These are phyloP conservation scores for Chimonanthus salicifolius DNA, from an alignment of 164 flowering plant species.

Conservation along the genomic window DNA sequence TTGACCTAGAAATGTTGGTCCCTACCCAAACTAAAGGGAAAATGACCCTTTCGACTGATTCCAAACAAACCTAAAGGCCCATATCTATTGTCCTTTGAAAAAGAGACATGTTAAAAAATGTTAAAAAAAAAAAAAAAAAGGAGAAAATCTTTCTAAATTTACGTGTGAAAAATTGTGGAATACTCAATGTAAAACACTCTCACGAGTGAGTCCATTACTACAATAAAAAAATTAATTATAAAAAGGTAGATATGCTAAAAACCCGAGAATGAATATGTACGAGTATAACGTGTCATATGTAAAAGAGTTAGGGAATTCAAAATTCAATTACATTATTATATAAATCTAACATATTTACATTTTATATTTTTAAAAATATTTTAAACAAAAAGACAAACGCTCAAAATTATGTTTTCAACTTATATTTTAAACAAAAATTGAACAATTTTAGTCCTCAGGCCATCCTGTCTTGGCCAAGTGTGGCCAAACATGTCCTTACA, in stretches of 20 bases:
- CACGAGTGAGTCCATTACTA: neutral
- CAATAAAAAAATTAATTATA: no score
- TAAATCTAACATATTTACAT: neutral
- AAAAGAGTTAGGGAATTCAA: no score
- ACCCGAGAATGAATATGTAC: no score
- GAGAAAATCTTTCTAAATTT: neutral
- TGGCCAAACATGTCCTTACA: neutral
- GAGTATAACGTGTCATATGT: no score
- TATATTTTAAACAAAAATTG: neutral
- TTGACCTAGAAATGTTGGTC: neutral
- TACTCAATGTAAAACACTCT: no score
- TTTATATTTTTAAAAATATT: no score
- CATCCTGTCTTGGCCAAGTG: neutral
- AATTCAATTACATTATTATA: neutral
- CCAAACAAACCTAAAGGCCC: neutral
- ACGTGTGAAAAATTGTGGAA: neutral
- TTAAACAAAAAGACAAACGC: neutral
- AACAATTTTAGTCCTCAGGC: neutral
- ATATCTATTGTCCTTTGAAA: neutral
- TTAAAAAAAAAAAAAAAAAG: neutral
- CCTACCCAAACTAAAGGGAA: neutral
- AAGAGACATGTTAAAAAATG: no score
- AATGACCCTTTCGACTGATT: neutral
- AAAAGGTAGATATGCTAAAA: no score
- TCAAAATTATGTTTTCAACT: no score